Base-by-base conservation (phyloP, 2,329 filamentous ascomycete species). In the Cercospora janseana region DNA sequence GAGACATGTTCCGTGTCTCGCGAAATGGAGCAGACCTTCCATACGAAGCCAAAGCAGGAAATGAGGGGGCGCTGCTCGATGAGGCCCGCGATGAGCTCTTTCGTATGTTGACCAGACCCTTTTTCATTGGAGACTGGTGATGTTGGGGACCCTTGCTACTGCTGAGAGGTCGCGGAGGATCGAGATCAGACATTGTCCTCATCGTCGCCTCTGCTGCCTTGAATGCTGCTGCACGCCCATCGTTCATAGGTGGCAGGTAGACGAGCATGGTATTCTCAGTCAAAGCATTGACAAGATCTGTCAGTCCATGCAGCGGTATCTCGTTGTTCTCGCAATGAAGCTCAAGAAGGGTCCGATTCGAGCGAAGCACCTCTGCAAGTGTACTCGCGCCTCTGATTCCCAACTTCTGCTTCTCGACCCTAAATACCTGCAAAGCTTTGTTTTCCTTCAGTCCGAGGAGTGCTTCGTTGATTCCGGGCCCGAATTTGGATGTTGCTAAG, bases 241-340 rank as follows among this genome's bases (percentile, higher is more conserved):
- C 75, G 27, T 78, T 74, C 79, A 87, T 84, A 7, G 70, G 71
- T 4, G 85, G 83, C 26, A 88, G 74, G 58, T 78, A 78, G 10
- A 86, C 64, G 1, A 88, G 66, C 0, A 78, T 79, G 2, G 75
- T 78, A 60, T 88, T 88, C 32, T 76, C 78, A 52, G 83, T 77
- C n/a, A 88, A 69, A 13, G 82, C 78, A 60, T 87, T 85, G 42
- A 88, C 81, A 5, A 87, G 70, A 44, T 83, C 81, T 0, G 82
- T 86, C 56, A 86, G 83, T 1, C 82, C 83, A 56, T 84, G 81
- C n/a, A 87, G 72, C 37, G 82, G 83, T 48, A 87, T 85, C 47
- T 82, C 81, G 61, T 88, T 88, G 65, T 85, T 82, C 55, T 85
- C 83, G 65, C 85, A 88, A 59, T 86, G 76, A 4, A 88, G 74